Percentiles rank a stretch among this genome's conserved stretches.
Conservation (phyloP, 2,329 filamentous ascomycete genomes). For the Claviceps purpurea region DNA sequence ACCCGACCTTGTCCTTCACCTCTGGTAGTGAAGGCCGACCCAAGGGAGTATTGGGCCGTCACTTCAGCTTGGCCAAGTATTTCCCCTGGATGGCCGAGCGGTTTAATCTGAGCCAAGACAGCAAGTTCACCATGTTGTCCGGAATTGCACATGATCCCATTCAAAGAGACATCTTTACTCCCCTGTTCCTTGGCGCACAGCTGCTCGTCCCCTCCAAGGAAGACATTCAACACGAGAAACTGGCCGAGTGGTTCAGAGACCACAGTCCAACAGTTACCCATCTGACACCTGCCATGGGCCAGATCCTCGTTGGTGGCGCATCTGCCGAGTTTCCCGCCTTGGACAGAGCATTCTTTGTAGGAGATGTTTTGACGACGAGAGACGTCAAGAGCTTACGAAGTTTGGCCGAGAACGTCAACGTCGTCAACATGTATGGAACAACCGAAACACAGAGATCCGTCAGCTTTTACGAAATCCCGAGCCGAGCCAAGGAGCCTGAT, state of each 20-base stretch:
- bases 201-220: conserved; percentile 68
- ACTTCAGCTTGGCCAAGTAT: conserved; percentile 76
- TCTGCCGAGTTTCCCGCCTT: conserved; percentile 63
- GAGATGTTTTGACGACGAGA: conserved; percentile 73
- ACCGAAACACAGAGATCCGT: conserved; percentile 51
- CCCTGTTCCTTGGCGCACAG: conserved; percentile 71
- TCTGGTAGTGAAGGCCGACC: conserved; percentile 63
- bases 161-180: conserved; percentile 70
- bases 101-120: conserved; percentile 59
- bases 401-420: conserved; percentile 60
- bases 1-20: conserved; percentile 62
- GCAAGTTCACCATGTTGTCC: conserved; percentile 68
- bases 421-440: conserved; percentile 79
- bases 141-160: conserved; percentile 72
- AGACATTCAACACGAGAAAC: conserved; percentile 70
- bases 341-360: conserved; percentile 78
- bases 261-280: conserved; percentile 69
- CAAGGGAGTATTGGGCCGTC: conserved; percentile 77
- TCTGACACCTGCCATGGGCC: conserved; percentile 90
- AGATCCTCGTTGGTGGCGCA: conserved; percentile 80
- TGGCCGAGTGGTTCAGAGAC: conserved; percentile 79
- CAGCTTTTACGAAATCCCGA: conserved; percentile 45
- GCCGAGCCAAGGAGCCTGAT: conserved; percentile 44
- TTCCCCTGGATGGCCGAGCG: conserved; percentile 86
- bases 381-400: conserved; percentile 68